phyloP scores from a whole-genome alignment of 176 grass and related monocot species.

The Leersia perrieri region DNA sequence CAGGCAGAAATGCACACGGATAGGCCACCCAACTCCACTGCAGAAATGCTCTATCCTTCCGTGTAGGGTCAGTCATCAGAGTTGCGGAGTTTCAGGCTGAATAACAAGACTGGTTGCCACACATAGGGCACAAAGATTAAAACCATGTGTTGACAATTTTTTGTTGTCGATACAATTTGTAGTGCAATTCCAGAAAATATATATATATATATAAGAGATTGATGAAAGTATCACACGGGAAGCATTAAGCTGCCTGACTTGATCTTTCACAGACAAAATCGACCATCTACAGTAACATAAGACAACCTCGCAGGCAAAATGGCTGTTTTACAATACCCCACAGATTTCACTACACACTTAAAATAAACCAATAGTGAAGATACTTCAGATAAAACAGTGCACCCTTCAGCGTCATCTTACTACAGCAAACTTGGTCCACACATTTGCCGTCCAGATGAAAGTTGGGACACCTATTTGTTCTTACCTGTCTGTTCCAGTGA shows the following conservation, averaged over 20 bases:
- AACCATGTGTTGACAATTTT: background rate
- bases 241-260: background rate
- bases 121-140: background rate
- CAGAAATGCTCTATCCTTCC: background rate
- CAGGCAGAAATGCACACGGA: background rate
- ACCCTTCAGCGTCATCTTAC: background rate
- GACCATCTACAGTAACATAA: constrained; percentile 38
- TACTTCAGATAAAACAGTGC: constrained; percentile 16
- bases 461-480: constrained; percentile 18
- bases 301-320: constrained; percentile 40
- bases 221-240: constrained; percentile 26
- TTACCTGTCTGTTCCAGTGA: constrained; percentile 16
- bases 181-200: constrained; percentile 19
- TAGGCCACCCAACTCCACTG: no score
- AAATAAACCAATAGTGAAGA: constrained; percentile 15
- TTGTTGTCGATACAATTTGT: background rate
- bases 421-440: background rate
- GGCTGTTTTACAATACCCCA: constrained; percentile 35
- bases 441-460: background rate
- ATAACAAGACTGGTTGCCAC: background rate
- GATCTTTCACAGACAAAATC: constrained; percentile 25
- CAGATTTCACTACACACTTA: constrained; percentile 38
- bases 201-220: constrained; percentile 15
- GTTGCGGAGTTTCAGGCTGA: background rate
- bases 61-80: background rate